A percentile compares a stretch with the other conserved stretches of the same genome.
These are phyloP conservation scores for Suhomyces guaymorum DNA, from an alignment of 1,139 yeast species.

Conservation along the genomic window DNA sequence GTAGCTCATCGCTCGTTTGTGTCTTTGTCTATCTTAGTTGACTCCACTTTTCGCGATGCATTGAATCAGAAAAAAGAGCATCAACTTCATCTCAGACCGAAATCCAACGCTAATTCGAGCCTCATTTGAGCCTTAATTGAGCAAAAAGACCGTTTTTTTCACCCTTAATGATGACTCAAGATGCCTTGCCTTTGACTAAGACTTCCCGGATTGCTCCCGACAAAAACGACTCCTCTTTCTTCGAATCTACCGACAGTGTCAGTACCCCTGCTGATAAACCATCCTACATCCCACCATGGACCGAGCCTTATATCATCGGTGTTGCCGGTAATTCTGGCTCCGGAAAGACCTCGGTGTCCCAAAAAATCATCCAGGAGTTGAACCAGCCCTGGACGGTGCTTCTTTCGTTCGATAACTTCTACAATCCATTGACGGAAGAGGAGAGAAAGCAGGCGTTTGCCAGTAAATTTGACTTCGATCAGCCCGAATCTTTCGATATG, in stretches of 20 bases:
- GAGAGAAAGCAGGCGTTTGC: constrained; percentile 65
- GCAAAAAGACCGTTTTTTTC: no score
- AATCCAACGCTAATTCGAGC: no score
- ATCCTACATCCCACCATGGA: constrained; percentile 87
- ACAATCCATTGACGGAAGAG: constrained; percentile 66
- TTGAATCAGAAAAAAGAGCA: no score
- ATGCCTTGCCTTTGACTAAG: constrained; percentile 1
- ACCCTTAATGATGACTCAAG: no score
- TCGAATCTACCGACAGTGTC: constrained; percentile 11
- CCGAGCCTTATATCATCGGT: constrained; percentile 91
- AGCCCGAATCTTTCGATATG: constrained; percentile 78
- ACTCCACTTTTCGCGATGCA: background rate
- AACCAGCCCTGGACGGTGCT: constrained; percentile 97
- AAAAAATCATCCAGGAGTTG: constrained; percentile 73
- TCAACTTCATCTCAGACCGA: no score
- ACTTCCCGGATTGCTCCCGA: constrained; percentile 27
- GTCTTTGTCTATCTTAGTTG: background rate
- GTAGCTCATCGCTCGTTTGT: constrained; percentile 3
- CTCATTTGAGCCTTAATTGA: no score
- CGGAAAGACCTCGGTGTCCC: constrained; percentile 92
- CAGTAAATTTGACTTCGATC: constrained; percentile 78
- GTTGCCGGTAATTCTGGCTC: constrained; percentile 95
- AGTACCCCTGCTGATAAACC: constrained; percentile 9
- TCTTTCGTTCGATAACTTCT: constrained; percentile 87
- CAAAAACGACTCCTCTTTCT: constrained; percentile 21